These are phyloP conservation scores for Coemansia sp. DNA, from an alignment of 192 early-diverging fungal species.

Conservation along the genomic window DNA sequence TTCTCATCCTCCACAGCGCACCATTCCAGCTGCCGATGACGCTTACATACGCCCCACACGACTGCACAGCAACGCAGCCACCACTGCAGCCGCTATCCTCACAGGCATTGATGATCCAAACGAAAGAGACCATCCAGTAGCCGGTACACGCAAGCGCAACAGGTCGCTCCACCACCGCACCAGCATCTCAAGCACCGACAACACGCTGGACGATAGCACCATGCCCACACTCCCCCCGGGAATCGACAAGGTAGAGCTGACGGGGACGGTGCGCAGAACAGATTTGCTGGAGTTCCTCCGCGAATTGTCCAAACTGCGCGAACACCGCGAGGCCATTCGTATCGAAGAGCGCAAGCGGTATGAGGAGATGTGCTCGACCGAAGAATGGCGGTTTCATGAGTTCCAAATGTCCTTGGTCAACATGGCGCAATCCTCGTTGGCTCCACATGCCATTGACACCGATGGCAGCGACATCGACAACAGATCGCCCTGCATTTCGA, in stretches of 20 bases:
- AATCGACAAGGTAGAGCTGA: conserved; percentile 20
- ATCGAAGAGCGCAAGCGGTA: conserved; percentile 31
- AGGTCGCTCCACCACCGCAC: conserved; percentile 1
- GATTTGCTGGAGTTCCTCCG: conserved; percentile 46
- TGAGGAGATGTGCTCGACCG: conserved; percentile 37
- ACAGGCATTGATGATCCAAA: not conserved
- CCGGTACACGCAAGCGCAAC: conserved; percentile 25
- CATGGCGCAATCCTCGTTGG: conserved; percentile 33
- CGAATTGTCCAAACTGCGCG: conserved; percentile 32
- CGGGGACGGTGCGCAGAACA: conserved; percentile 24
- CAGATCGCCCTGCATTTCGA: not conserved
- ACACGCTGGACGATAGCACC: conserved; percentile 4
- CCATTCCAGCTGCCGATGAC: not conserved
- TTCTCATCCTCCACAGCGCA: not conserved
- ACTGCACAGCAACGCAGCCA: not conserved
- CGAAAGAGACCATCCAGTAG: not conserved
- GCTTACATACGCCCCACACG: not conserved
- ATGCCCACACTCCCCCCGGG: not conserved
- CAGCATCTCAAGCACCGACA: not conserved
- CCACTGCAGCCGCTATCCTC: not conserved
- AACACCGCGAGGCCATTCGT: conserved; percentile 32
- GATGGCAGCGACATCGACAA: not conserved
- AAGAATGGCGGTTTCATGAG: conserved; percentile 53
- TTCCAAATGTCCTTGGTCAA: conserved; percentile 51
- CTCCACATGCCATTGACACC: conserved; percentile 9